Evolutionary conservation across 768 basidiomycete species (phyloP).

Genomic region (Neoboletus subvelutipes): DNA sequence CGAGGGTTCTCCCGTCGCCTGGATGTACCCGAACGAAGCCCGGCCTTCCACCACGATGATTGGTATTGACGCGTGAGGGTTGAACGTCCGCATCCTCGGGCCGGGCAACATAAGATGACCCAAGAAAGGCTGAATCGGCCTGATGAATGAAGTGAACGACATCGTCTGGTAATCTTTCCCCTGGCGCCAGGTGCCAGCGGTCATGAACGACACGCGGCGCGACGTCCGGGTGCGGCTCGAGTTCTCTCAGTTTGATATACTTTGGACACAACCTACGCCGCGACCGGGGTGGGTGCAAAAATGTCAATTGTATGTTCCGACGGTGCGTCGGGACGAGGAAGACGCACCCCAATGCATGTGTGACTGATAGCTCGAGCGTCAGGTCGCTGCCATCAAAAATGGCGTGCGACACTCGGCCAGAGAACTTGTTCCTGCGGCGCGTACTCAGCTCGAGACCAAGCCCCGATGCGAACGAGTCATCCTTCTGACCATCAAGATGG

Average conservation of each 20-base stretch:
- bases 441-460: slow-evolving; percentile 60
- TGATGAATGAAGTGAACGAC: slow-evolving; percentile 47
- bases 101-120: slow-evolving; percentile 47
- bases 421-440: slow-evolving; percentile 61
- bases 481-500: slow-evolving; percentile 6
- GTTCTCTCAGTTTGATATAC: slow-evolving; percentile 55
- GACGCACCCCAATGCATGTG: slow-evolving; percentile 57
- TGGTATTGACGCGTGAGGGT: slow-evolving; percentile 63
- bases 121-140: slow-evolving; percentile 56
- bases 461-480: slow-evolving; percentile 46
- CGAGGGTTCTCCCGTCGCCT: slow-evolving; percentile 52
- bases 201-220: slow-evolving; percentile 38
- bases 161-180: slow-evolving; percentile 48
- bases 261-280: slow-evolving; percentile 59
- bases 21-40: slow-evolving; percentile 62
- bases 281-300: background rate
- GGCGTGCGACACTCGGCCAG: slow-evolving; percentile 43
- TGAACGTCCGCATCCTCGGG: slow-evolving; percentile 38
- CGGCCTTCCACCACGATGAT: slow-evolving; percentile 61
- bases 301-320: background rate
- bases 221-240: slow-evolving; percentile 40
- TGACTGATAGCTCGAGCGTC: slow-evolving; percentile 44
- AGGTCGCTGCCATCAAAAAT: slow-evolving; percentile 30
- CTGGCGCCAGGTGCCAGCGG: slow-evolving; percentile 29
- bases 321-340: background rate